Evolutionary conservation across 306 rosid genomes (phyloP).

Genomic region (Lagenaria siceraria): DNA sequence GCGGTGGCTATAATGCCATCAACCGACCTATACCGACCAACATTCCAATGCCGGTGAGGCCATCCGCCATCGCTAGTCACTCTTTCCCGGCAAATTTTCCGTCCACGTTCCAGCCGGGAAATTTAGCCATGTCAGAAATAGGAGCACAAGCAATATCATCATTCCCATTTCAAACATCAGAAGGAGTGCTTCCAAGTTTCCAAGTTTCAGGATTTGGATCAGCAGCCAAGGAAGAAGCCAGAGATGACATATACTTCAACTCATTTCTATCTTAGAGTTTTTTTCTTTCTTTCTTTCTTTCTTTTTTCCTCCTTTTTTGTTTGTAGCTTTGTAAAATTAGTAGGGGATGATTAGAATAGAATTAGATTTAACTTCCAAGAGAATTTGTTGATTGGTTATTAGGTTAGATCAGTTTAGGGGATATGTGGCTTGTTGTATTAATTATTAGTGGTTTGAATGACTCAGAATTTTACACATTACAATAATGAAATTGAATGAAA

Average conservation of each 20-base stretch:
- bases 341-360: neutral
- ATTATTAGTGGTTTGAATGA: neutral
- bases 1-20: constrained; percentile 18
- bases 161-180: neutral
- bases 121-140: neutral
- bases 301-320: too few relatives aligned
- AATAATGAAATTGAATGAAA: neutral
- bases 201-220: constrained; percentile 16
- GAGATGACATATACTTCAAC: constrained; percentile 29
- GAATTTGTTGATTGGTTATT: neutral
- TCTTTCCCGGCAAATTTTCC: constrained; percentile 14
- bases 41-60: constrained; percentile 32
- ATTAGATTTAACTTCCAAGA: neutral
- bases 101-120: neutral
- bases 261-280: constrained; percentile 5
- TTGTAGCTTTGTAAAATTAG: neutral
- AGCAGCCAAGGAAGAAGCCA: constrained; percentile 29
- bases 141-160: neutral
- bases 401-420: neutral
- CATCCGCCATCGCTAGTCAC: constrained; percentile 27
- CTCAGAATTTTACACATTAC: neutral
- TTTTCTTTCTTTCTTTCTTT: too few relatives aligned
- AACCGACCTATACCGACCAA: constrained; percentile 18
- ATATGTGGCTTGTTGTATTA: neutral
- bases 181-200: neutral